Evolutionary conservation across 176 grass and related monocot species (phyloP).

Genomic region (Themeda triandra): DNA sequence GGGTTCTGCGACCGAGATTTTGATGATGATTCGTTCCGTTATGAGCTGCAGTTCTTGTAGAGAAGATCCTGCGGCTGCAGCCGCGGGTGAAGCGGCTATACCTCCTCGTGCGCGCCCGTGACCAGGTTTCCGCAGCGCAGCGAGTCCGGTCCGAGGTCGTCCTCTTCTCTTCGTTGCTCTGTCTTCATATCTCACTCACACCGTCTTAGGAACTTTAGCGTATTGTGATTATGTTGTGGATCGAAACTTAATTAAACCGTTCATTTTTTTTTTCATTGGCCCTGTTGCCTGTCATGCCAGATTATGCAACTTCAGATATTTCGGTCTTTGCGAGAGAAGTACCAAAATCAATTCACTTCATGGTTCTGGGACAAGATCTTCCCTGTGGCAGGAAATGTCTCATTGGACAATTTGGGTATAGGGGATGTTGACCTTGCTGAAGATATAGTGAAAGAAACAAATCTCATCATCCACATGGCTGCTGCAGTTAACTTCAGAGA

Average conservation of each 20-base stretch:
- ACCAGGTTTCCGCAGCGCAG: background rate
- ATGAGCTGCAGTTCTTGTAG: background rate
- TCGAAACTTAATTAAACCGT: background rate
- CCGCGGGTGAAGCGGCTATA: conserved; percentile 10
- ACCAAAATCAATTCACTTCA: conserved; percentile 1
- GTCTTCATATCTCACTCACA: background rate
- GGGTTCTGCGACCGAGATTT: background rate
- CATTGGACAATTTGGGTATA: conserved; percentile 21
- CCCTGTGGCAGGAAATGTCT: conserved; percentile 21
- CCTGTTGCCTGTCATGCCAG: background rate
- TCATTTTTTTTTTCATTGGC: background rate
- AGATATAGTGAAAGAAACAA: background rate
- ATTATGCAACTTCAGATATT: conserved; percentile 21
- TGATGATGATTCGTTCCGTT: background rate
- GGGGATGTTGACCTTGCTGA: background rate
- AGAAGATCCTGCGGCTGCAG: conserved; percentile 34
- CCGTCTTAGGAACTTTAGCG: background rate
- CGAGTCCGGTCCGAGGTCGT: conserved; percentile 6
- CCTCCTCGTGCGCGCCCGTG: conserved; percentile 25
- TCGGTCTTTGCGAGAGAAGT: background rate
- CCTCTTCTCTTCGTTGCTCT: background rate
- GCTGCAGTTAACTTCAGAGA: conserved; percentile 23
- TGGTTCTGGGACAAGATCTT: conserved; percentile 26
- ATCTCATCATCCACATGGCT: conserved; percentile 21
- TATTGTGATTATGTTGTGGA: background rate